Conservation (phyloP, 441 rosid genomes). For the Aleurites moluccanus region DNA sequence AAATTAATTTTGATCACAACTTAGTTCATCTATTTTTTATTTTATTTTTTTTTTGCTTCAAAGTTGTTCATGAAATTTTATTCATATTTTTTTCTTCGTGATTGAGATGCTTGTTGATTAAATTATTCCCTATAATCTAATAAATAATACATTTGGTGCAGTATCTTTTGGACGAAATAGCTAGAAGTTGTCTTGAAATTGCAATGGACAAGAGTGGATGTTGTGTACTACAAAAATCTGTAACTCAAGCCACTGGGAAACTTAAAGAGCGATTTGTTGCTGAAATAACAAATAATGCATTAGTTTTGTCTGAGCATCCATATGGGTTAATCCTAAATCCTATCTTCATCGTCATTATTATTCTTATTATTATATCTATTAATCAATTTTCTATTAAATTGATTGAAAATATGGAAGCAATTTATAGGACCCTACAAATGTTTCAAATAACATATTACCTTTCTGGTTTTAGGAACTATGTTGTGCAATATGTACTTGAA, state of each 20-base stretch:
- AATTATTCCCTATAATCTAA: too few relatives aligned
- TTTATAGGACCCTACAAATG: too few relatives aligned
- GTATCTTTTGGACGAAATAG: constrained; percentile 32
- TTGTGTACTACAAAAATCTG: constrained; percentile 36
- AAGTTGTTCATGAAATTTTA: too few relatives aligned
- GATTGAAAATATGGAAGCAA: too few relatives aligned
- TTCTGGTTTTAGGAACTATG: constrained; percentile 42
- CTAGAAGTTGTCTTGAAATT: constrained; percentile 26
- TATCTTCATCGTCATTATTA: too few relatives aligned
- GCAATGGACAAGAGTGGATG: constrained; percentile 49
- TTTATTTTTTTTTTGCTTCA: too few relatives aligned
- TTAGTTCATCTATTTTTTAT: too few relatives aligned
- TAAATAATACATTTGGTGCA: constrained; percentile 16
- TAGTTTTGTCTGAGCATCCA: constrained; percentile 33
- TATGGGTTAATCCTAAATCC: constrained; percentile 35
- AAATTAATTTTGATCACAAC: too few relatives aligned
- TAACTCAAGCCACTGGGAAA: constrained; percentile 22
- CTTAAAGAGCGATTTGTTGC: constrained; percentile 25
- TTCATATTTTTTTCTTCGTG: too few relatives aligned
- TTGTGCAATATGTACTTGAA: constrained; percentile 43
- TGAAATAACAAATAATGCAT: constrained; percentile 27
- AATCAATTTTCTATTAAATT: too few relatives aligned
- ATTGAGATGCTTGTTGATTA: too few relatives aligned
- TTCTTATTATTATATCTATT: too few relatives aligned
- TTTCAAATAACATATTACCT: neutral